Evolutionary conservation across 345 rosid species (phyloP).

Genomic region (Trapa incisa): DNA sequence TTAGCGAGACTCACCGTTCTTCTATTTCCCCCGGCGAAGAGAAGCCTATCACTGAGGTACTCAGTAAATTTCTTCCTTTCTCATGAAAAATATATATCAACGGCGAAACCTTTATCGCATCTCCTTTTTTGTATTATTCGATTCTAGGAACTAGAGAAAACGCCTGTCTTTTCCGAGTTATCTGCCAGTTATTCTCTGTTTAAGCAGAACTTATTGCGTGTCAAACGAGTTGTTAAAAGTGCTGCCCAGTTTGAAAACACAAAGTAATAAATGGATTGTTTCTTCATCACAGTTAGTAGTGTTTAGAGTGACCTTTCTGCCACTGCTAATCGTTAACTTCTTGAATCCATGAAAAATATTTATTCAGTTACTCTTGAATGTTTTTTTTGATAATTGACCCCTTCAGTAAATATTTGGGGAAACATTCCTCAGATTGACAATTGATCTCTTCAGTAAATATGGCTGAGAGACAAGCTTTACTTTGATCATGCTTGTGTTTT

Average conservation of each 20-base stretch:
- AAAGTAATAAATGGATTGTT: background rate
- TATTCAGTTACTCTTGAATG: background rate
- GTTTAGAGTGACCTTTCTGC: too few species aligned
- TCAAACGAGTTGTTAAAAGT: background rate
- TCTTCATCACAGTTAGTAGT: too few species aligned
- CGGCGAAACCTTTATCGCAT: too few species aligned
- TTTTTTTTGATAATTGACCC: too few species aligned
- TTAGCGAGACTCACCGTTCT: conserved; percentile 29
- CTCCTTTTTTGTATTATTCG: too few species aligned
- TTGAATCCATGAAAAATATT: background rate
- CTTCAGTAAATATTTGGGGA: background rate
- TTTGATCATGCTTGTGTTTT: background rate
- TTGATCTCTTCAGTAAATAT: too few species aligned
- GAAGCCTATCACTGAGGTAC: conserved; percentile 27
- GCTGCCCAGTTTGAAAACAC: too few species aligned
- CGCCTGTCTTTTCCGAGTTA: too few species aligned
- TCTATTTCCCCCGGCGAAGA: background rate
- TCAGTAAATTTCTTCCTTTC: background rate
- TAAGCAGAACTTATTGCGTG: background rate
- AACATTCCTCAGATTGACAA: background rate
- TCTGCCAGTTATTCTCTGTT: background rate
- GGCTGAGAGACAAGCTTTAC: background rate
- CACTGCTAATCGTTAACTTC: background rate
- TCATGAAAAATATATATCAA: too few species aligned
- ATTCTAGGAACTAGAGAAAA: too few species aligned